These are phyloP conservation scores for Zygotorulaspora chibaensis DNA, from an alignment of 805 yeast species.

Conservation along the genomic window DNA sequence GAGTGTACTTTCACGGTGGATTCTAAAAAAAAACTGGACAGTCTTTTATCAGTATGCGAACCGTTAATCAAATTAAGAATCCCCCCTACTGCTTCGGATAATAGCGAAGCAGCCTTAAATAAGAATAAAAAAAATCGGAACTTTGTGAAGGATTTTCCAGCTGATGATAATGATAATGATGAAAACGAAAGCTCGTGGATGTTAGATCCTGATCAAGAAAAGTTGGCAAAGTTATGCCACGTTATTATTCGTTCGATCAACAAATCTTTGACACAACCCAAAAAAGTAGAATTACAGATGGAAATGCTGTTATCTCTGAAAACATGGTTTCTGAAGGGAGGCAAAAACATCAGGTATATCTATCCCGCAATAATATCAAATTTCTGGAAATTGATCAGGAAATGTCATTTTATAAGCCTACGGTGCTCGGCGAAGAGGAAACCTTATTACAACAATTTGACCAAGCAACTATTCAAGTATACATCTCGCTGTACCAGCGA, in stretches of 20 bases:
- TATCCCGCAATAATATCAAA: constrained; percentile 71
- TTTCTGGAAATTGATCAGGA: constrained; percentile 56
- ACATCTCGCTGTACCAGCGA: constrained; percentile 67
- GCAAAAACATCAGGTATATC: constrained; percentile 54
- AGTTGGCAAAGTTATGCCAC: constrained; percentile 66
- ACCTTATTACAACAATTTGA: constrained; percentile 18
- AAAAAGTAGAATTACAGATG: constrained; percentile 19
- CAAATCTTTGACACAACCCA: constrained; percentile 7
- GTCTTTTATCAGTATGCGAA: constrained; percentile 20
- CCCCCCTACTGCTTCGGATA: background rate
- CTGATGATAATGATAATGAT: constrained; percentile 11
- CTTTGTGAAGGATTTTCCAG: constrained; percentile 1
- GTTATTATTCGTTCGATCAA: constrained; percentile 42
- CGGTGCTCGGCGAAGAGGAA: constrained; percentile 19
- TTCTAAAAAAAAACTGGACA: constrained; percentile 24
- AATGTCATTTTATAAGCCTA: constrained; percentile 34
- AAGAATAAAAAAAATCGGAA: constrained; percentile 16
- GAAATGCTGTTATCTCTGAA: constrained; percentile 40
- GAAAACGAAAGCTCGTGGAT: constrained; percentile 29
- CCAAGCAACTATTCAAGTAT: constrained; percentile 64
- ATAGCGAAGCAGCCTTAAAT: background rate
- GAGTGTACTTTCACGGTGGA: constrained; percentile 10
- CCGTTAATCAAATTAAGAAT: constrained; percentile 18
- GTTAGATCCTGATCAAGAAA: constrained; percentile 44
- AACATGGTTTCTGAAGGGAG: constrained; percentile 37